A percentile compares a stretch with the other conserved stretches of the same genome.
These are phyloP conservation scores for Diutina sp. DNA, from an alignment of 1,139 yeast species.

Conservation along the genomic window DNA sequence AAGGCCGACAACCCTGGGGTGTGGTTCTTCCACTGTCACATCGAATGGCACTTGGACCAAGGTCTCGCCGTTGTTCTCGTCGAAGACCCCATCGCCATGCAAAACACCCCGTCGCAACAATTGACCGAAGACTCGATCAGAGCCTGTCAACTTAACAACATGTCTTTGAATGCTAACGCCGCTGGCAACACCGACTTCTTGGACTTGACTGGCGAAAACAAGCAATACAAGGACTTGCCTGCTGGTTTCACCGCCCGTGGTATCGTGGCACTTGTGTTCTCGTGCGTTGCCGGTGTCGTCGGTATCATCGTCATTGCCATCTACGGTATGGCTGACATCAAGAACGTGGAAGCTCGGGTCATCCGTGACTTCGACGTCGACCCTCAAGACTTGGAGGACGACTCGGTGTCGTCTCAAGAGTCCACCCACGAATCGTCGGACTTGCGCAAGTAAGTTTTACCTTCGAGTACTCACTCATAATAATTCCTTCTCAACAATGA, in stretches of 20 bases:
- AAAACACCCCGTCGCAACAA: conserved; percentile 29
- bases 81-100: conserved; percentile 45
- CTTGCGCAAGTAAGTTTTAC: neutral
- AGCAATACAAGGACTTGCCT: conserved; percentile 57
- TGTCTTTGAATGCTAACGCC: conserved; percentile 53
- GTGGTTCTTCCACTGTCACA: conserved; percentile 56
- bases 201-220: conserved; percentile 61
- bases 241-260: conserved; percentile 85
- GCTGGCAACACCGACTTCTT: conserved; percentile 62
- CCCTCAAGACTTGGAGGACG: conserved; percentile 15
- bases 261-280: conserved; percentile 73
- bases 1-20: conserved; percentile 50
- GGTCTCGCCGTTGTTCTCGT: conserved; percentile 40
- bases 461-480: neutral
- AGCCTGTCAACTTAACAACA: conserved; percentile 8
- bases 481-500: neutral
- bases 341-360: conserved; percentile 42
- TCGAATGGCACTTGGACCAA: conserved; percentile 54
- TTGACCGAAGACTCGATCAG: conserved; percentile 24
- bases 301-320: conserved; percentile 67
- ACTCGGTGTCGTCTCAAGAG: neutral
- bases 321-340: conserved; percentile 70
- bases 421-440: neutral
- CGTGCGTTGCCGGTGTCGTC: conserved; percentile 63
- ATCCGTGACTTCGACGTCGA: conserved; percentile 36